Conservation (phyloP, 208 protist genomes). For the Blastocrithidia nonstop region DNA sequence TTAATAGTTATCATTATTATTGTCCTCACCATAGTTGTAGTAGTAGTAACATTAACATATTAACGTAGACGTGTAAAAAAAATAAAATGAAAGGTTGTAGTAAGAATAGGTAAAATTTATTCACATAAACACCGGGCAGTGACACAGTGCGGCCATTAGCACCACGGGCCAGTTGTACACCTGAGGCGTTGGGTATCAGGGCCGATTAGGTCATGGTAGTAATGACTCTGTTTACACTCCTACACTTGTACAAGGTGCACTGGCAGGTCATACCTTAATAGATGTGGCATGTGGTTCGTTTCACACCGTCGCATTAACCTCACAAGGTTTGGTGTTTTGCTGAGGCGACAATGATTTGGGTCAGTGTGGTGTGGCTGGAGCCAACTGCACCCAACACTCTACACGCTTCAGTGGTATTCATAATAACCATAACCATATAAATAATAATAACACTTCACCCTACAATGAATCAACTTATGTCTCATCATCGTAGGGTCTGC, state of each 20-base stretch:
- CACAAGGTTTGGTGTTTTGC: slow-evolving; percentile 47
- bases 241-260: slow-evolving; percentile 37
- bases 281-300: slow-evolving; percentile 75
- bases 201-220: slow-evolving; percentile 60
- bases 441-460: background rate
- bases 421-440: background rate
- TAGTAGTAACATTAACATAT: too few species aligned
- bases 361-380: slow-evolving; percentile 41
- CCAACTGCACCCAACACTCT: too few species aligned
- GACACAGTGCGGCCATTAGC: slow-evolving; percentile 77
- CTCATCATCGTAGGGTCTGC: too few species aligned
- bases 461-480: too few species aligned
- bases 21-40: too few species aligned
- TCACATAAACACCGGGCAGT: slow-evolving; percentile 70
- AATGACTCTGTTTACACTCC: slow-evolving; percentile 47
- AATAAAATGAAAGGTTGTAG: too few species aligned
- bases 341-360: slow-evolving; percentile 79
- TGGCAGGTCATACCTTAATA: slow-evolving; percentile 39
- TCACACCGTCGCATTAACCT: slow-evolving; percentile 66
- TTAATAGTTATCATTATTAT: too few species aligned
- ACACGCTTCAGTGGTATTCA: background rate
- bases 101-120: slow-evolving; percentile 23
- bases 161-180: slow-evolving; percentile 62
- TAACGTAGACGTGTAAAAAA: too few species aligned
- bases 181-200: slow-evolving; percentile 80